Conservation (phyloP, 73 alveolate genomes). For the Loxodes magnus region DNA sequence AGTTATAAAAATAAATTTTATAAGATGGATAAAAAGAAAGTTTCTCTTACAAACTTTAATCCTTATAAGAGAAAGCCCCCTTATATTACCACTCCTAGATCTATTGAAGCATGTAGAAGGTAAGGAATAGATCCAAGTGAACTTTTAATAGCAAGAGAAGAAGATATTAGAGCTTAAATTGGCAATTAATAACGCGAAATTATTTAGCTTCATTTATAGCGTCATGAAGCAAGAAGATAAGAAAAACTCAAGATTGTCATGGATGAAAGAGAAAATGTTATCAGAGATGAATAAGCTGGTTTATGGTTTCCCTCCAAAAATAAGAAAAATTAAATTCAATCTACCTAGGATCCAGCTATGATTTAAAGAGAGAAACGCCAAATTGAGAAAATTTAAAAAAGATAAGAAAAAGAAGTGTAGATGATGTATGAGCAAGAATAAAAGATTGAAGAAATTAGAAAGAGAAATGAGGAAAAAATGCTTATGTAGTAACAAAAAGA, state of each 20-base stretch:
- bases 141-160: conserved; percentile 12
- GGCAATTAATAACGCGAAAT: background rate
- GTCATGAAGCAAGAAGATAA: background rate
- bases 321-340: background rate
- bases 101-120: conserved; percentile 2
- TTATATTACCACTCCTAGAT: conserved; percentile 24
- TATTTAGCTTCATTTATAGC: background rate
- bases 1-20: background rate
- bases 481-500: background rate
- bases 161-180: background rate
- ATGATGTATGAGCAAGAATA: background rate
- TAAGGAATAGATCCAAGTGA: background rate
- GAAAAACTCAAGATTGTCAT: background rate
- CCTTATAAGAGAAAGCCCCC: background rate
- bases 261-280: background rate
- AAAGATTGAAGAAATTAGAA: background rate
- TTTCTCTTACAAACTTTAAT: conserved; percentile 6
- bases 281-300: background rate
- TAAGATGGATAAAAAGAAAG: background rate
- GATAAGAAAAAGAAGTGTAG: background rate
- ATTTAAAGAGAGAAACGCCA: background rate
- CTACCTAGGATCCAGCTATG: background rate
- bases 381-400: background rate
- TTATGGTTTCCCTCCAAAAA: background rate
- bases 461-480: conserved; percentile 1